Evolutionary conservation across 1,284 basidiomycete species (phyloP).

Genomic region (Apiotrichum brassicae): DNA sequence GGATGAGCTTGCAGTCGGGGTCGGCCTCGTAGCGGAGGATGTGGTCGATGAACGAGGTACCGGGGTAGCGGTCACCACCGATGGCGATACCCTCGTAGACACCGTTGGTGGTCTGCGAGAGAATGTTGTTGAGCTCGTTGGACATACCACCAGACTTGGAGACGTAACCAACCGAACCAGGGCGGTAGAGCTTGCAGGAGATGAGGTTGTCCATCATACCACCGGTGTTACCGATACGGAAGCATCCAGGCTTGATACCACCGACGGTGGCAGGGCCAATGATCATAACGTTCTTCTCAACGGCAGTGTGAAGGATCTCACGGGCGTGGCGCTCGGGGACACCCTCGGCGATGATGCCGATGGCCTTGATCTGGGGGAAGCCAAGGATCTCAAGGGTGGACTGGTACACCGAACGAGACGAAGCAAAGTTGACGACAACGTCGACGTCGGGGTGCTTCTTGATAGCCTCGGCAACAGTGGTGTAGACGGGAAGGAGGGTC

Average conservation of each 20-base stretch:
- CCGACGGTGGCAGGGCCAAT: constrained; percentile 98
- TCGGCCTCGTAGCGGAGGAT: constrained; percentile 95
- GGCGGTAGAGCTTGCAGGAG: constrained; percentile 94
- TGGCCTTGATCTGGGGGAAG: constrained; percentile 66
- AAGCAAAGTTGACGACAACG: constrained; percentile 97
- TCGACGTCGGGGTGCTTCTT: constrained; percentile 95
- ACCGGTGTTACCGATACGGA: constrained; percentile 99
- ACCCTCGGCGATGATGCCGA: constrained; percentile 97
- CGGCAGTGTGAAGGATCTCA: constrained; percentile 86
- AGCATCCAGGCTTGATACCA: constrained; percentile 99
- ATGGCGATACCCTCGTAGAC: constrained; percentile 99
- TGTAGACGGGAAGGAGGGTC: constrained; percentile 96
- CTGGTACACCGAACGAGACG: constrained; percentile 87
- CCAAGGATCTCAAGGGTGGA: constrained; percentile 86
- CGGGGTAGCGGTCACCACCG: constrained; percentile 97
- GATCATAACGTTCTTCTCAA: constrained; percentile 83
- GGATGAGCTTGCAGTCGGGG: constrained; percentile 97
- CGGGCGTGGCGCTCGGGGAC: constrained; percentile 96
- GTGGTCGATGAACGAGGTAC: constrained; percentile 98
- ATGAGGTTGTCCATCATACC: constrained; percentile 99
- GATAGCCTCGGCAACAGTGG: constrained; percentile 82
- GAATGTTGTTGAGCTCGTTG: constrained; percentile 99
- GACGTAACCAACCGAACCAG: constrained; percentile 96
- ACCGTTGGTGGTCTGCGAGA: constrained; percentile 94
- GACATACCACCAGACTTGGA: constrained; percentile 99